Evolutionary conservation across 495 filamentous ascomycete genomes (phyloP).

Genomic region (Penicillium dipodomyicola): DNA sequence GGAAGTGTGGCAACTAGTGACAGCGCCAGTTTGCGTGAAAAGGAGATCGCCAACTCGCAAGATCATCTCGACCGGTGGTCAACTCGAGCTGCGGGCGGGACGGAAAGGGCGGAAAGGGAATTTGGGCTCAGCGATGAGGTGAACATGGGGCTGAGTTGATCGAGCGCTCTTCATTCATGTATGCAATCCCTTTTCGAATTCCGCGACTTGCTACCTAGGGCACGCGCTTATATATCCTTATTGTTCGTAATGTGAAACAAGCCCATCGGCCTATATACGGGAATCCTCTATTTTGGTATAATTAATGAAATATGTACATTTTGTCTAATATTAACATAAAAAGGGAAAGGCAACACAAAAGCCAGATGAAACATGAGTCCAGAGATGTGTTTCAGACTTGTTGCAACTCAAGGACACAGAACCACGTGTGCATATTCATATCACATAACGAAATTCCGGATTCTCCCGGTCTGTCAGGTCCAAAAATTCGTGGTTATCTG

Average conservation of each 20-base stretch:
- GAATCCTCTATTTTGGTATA: no score
- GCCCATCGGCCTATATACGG: not conserved
- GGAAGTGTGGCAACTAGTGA: slow-evolving; percentile 43
- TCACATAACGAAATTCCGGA: slow-evolving; percentile 16
- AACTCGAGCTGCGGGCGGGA: slow-evolving; percentile 39
- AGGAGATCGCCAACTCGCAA: slow-evolving; percentile 51
- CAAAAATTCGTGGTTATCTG: slow-evolving; percentile 55
- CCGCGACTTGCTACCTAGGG: not conserved
- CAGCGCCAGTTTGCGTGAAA: slow-evolving; percentile 41
- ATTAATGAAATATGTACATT: no score
- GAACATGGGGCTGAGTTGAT: slow-evolving; percentile 54
- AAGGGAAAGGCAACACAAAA: no score
- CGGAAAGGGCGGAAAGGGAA: slow-evolving; percentile 44
- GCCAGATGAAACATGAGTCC: no score
- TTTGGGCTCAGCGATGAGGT: slow-evolving; percentile 52
- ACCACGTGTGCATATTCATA: not conserved
- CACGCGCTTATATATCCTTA: not conserved
- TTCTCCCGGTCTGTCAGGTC: slow-evolving; percentile 49
- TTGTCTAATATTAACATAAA: no score
- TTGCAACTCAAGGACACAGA: not conserved
- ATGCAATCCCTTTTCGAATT: not conserved
- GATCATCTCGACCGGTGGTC: slow-evolving; percentile 46
- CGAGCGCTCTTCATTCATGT: not conserved
- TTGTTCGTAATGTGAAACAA: not conserved
- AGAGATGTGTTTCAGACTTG: not conserved